Percentiles rank a stretch among this genome's conserved stretches.
Evolutionary conservation across 2,329 filamentous ascomycete genomes (phyloP).

Genomic region (Fusarium foetens): DNA sequence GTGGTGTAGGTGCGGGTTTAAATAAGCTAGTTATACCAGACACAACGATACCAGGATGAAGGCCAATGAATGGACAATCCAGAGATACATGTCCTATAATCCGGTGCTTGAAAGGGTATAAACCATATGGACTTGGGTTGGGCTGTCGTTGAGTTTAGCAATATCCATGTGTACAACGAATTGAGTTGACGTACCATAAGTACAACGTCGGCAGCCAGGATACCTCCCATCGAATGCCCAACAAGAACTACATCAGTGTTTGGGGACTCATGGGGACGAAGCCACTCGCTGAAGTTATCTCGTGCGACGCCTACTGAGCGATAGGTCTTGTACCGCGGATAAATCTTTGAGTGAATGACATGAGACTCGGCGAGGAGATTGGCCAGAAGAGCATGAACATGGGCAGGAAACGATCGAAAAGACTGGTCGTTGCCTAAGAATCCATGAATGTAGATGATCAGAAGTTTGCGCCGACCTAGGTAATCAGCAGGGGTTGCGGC

Average conservation of each 20-base stretch:
- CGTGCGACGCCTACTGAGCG: slow-evolving; percentile 76
- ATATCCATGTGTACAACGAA: not conserved
- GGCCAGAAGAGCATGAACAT: slow-evolving; percentile 81
- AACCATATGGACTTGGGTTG: slow-evolving; percentile 47
- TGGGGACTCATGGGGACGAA: slow-evolving; percentile 78
- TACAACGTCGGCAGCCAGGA: slow-evolving; percentile 82
- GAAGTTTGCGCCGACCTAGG: slow-evolving; percentile 63
- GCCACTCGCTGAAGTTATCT: slow-evolving; percentile 86
- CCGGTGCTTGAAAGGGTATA: slow-evolving; percentile 70
- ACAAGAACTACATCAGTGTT: slow-evolving; percentile 83
- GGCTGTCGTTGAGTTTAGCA: slow-evolving; percentile 39
- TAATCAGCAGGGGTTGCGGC: slow-evolving; percentile 10
- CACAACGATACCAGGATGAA: slow-evolving; percentile 88
- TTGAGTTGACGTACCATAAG: slow-evolving; percentile 61
- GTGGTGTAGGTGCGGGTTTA: slow-evolving; percentile 53
- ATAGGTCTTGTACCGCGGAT: slow-evolving; percentile 82
- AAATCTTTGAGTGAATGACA: slow-evolving; percentile 86
- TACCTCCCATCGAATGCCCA: slow-evolving; percentile 90
- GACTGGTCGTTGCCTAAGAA: slow-evolving; percentile 91
- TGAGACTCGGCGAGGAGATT: slow-evolving; percentile 76
- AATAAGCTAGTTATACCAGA: slow-evolving; percentile 85
- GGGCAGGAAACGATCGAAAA: slow-evolving; percentile 87
- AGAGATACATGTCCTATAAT: slow-evolving; percentile 85
- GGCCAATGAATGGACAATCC: slow-evolving; percentile 86
- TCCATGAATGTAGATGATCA: slow-evolving; percentile 88